These are phyloP conservation scores for Phytopythium kandeliae DNA, from an alignment of 352 stramenopile species.

Conservation along the genomic window DNA sequence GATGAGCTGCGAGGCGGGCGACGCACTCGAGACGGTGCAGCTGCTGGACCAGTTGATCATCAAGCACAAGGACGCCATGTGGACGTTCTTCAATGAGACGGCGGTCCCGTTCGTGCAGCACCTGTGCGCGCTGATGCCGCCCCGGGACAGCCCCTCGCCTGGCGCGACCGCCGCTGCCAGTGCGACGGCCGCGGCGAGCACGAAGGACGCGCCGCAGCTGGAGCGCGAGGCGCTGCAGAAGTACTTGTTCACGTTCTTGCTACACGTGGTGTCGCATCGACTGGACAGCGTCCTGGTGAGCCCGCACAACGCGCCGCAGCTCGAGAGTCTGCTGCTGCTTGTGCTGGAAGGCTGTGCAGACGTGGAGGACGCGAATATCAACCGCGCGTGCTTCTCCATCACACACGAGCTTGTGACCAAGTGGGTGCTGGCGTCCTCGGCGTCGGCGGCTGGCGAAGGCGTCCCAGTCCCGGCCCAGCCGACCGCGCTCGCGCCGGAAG, in stretches of 20 bases:
- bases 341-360: constrained; percentile 64
- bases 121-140: constrained; percentile 60
- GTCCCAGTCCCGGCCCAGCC: constrained; percentile 14
- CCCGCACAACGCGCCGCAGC: constrained; percentile 49
- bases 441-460: constrained; percentile 12
- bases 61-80: constrained; percentile 72
- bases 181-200: constrained; percentile 35
- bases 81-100: constrained; percentile 59
- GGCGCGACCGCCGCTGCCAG: constrained; percentile 7
- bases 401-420: constrained; percentile 56
- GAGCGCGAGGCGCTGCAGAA: constrained; percentile 76
- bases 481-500: constrained; percentile 22
- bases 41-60: constrained; percentile 84
- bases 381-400: constrained; percentile 73
- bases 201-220: constrained; percentile 68
- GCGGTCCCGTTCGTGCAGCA: constrained; percentile 70
- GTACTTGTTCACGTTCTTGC: constrained; percentile 76
- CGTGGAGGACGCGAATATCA: constrained; percentile 65
- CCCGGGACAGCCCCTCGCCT: constrained; percentile 8
- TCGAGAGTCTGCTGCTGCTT: constrained; percentile 62
- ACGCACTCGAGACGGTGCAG: constrained; percentile 81
- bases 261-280: constrained; percentile 69
- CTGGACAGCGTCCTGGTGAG: constrained; percentile 64
- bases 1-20: constrained; percentile 52
- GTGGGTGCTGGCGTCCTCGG: constrained; percentile 46